Evolutionary conservation across 2,329 filamentous ascomycete species (phyloP), one percentile per base, ranked within the genome.

Genomic region (Pseudogymnoascus verrucosus): DNA sequence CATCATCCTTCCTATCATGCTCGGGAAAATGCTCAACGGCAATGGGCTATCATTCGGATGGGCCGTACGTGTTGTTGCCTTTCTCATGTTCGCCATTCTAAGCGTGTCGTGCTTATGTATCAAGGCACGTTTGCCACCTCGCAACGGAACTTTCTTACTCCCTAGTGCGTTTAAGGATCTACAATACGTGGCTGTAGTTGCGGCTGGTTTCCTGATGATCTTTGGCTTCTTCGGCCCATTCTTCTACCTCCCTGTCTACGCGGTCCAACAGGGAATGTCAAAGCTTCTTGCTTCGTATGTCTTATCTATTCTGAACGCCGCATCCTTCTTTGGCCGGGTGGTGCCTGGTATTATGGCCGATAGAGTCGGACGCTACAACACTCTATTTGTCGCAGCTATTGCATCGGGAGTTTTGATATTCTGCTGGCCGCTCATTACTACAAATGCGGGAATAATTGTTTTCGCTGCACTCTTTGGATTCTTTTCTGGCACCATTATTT

Each of bases 391-490:
- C 3, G 57, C 62, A 12, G 62, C 61, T 19, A n/a, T 67, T 7
- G 57, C 67, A 14, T 62, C 66, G 7, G 59, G 47, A 16, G 26
- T 68, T 7, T 26, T 66, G 2, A 60, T 60, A 1, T 65, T 67
- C 19, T 62, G 61, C 14, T 69, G 65, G 65, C 64, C 65, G n/a
- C 60, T 44, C 1, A 60, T 70, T 28, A 31, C 44, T 1, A 63
- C 36, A n/a, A 65, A 64, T 11, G 62, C 59, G 3, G 63, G 61
- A 5, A 51, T 69, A 3, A 44, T 68, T 6, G 60, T 67, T 3
- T 96, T 92, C 71, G 82, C 87, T 0, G 71, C 91, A 5, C 71
- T 93, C 2, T 96, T 95, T 72, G 92, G 92, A 0, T 92, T 96
- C 71, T 84, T 85, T 1, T 91, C 86, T 51, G 92, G 92, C 1